Conservation (phyloP, 805 yeast species). For the Lipomyces sp. region DNA sequence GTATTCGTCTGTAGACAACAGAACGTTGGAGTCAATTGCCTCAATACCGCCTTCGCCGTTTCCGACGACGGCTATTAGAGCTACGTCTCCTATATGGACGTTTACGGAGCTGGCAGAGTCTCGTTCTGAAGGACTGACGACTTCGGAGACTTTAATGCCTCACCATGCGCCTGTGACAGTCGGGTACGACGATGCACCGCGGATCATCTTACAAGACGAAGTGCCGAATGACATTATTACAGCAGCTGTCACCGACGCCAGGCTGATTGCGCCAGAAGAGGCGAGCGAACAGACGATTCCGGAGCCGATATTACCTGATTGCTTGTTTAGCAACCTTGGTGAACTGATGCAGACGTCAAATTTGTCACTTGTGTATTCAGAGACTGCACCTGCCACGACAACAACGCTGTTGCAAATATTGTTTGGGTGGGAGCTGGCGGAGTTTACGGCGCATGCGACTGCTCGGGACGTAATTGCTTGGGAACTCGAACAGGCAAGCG, state of each 20-base stretch:
- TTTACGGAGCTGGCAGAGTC: slow-evolving; percentile 17
- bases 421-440: slow-evolving; percentile 21
- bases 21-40: no score
- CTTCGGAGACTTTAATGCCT: no score
- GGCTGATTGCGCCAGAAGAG: no score
- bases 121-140: no score
- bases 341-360: slow-evolving; percentile 22
- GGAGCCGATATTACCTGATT: slow-evolving; percentile 27
- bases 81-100: slow-evolving; percentile 25
- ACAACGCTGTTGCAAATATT: slow-evolving; percentile 6
- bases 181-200: no score
- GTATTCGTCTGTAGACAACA: no score
- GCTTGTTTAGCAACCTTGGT: slow-evolving; percentile 21
- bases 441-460: not conserved
- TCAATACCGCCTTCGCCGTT: not conserved
- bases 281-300: no score
- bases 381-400: not conserved
- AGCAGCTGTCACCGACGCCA: no score
- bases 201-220: no score
- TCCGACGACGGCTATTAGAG: slow-evolving; percentile 24
- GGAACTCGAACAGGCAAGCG: slow-evolving; percentile 2
- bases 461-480: slow-evolving; percentile 11
- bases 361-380: slow-evolving; percentile 1
- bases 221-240: no score
- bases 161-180: no score